Base-by-base conservation (phyloP, 176 grass and related monocot species). In the Dendrocalamus sinicus region DNA sequence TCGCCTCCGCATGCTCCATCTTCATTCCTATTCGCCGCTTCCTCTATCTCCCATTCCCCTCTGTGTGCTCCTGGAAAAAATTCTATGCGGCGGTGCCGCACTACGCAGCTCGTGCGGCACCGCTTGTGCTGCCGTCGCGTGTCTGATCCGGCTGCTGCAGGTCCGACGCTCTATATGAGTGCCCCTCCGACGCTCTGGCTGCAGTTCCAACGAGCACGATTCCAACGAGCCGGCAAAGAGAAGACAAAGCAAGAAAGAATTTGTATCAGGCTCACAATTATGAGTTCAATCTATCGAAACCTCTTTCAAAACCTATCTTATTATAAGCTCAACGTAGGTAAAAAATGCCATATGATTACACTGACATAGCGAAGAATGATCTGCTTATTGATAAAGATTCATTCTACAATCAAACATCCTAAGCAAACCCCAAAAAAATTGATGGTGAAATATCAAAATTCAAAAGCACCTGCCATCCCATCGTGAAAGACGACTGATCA, bases 401-500 rank as follows among this genome's bases (percentile, higher is more conserved):
- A 41, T 32, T 40, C 16, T 53, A 75, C 28, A 67, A 80, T 19
- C 12, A 14, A 37, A 80, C 26, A 79, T 22, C 11, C 2, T 71
- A 69, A 76, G 54, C 12, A 70, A 71, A 76, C 26, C 37, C 32
- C 32, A 70, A 71, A 71, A 10, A 6, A 9, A 37, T n/a, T 53
- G 26, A 76, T 75, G 12, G 1, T 72, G 20, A 46, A 71, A 48
- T 79, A 58, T 64, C 20, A 46, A n/a, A n/a, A n/a, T n/a, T n/a
- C n/a, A n/a, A 47, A 77, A 35, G 40, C 75, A 99, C 96, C 96
- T 96, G 79, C 96, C 90, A 86, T 99, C 96, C 96, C 96, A 96
- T 79, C 84, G 81, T 41, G 94, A 92, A 91, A 99, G 94, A 50
- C 96, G 94, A 73, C 92, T 91, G 80, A 86, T 76, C 75, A 99